Base-by-base conservation (phyloP, 495 filamentous ascomycete genomes). In the Pyrenula massariospora region DNA sequence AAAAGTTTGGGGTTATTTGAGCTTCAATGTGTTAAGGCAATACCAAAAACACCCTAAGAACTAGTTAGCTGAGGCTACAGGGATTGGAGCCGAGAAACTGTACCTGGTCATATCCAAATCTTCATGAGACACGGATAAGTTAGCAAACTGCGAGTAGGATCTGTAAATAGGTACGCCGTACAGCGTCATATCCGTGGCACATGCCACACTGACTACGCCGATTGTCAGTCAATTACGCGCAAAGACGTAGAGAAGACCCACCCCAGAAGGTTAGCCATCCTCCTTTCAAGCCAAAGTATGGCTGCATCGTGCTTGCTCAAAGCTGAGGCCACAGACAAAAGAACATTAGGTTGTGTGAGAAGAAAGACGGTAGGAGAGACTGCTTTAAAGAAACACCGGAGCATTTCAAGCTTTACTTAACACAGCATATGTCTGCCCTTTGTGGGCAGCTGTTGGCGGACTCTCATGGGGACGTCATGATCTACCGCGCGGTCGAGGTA, bases 21-120 rank as follows among this genome's bases (percentile, higher is more conserved):
- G 19, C 5, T 10, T 52, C 8, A 24, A 52, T 5, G 50, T 21
- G 19, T n/a, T n/a, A 10, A 20, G 22, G 20, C 50, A 19, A 52
- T 42, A 52, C 50, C 50, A 47, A 72, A 70, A 20, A 70, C 66
- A 22, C 66, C 69, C 58, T 70, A 42, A 8, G 66, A 55, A 67
- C 8, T 24, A 5, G 20, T 52, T 52, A 52, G 50, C 19, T 8
- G 8, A 10, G 50, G 8, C 10, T 24, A 52, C 19, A 8, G 10
- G 19, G 50, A 52, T 10, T 5, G 8, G 20, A 21, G 5, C 20
- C 50, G 50, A 52, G 20, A 8, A 19, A 11, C 19, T 19, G 20
- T 52, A 52, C 50, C 50, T 52, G 50, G 50, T 52, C 50, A 52
- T 52, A 52, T 8, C 50, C 50, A 52, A 52, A 52, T 8, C 50